Base-by-base conservation (phyloP, 352 stramenopile species). In the Globisporangium yorkense region DNA sequence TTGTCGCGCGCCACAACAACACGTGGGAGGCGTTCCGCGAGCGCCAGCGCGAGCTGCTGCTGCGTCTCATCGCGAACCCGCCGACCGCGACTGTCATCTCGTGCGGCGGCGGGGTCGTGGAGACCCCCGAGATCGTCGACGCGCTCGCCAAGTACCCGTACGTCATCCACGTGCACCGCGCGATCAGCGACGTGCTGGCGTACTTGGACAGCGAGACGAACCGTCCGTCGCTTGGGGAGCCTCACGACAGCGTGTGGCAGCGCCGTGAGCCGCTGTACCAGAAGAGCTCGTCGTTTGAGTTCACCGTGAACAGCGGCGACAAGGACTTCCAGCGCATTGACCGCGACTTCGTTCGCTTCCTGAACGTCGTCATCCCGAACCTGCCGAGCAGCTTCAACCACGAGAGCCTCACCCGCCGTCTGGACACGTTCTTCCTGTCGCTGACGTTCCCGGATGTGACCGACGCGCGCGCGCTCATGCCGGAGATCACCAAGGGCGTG, bases 101-200 rank as follows among this genome's bases (percentile, higher is more conserved):
- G 59, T 94, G 84, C 50, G 87, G 87, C 24, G 87, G 87, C 9
- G 87, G 87, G 24, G 83, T 94, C 27, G 83, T 94, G 9, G 87
- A 96, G 62, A 88, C 77, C 9, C 63, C 70, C 0, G 73, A 74
- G 52, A 73, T 90, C 33, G 77, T 90, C 33, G 61, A 74, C 15
- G 77, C 82, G 39, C 72, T 94, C 0, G 60, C 70, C 21, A 72
- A 73, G 60, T 88, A 88, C 56, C 71, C 71, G 51, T 84, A 87
- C 54, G 83, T 94, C 20, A 59, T 94, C 8, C 81, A 89, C 49
- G 61, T 93, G 8, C 56, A 88, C 48, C 79, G 83, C 45, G 77
- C 71, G 29, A 80, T 90, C n/a, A 66, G 72, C n/a, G 80, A 91
- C 61, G 74, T 94, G 59, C 60, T 88, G 7, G 67, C 72, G 13